A percentile compares a stretch with the other conserved stretches of the same genome.
These are phyloP conservation scores for Podospora anserina DNA, from an alignment of 495 filamentous ascomycete genomes.

Conservation along the genomic window DNA sequence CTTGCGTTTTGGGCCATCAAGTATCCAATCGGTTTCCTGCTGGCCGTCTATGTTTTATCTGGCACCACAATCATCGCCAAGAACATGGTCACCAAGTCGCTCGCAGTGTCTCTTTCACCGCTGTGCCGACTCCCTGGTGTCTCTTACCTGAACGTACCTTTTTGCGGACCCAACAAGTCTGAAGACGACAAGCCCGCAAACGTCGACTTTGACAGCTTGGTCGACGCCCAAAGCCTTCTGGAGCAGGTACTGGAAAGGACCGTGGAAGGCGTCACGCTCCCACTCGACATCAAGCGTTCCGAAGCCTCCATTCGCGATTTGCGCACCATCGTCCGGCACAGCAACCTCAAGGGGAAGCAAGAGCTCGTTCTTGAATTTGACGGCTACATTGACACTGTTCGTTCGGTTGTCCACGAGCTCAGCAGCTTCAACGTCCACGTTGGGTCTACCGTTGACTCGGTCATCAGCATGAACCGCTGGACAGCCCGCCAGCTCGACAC, in stretches of 20 bases:
- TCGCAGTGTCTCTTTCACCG: constrained; percentile 55
- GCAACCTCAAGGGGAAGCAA: constrained; percentile 45
- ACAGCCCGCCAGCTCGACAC: constrained; percentile 64
- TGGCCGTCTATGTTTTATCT: constrained; percentile 52
- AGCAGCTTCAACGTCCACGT: constrained; percentile 67
- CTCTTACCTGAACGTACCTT: constrained; percentile 55
- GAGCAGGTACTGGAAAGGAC: constrained; percentile 62
- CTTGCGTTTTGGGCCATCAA: constrained; percentile 51
- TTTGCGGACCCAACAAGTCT: constrained; percentile 47
- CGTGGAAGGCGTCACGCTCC: constrained; percentile 55
- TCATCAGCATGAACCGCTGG: constrained; percentile 58
- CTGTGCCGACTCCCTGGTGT: constrained; percentile 62
- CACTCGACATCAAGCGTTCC: constrained; percentile 66
- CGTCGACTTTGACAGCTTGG: constrained; percentile 33
- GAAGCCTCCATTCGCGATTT: constrained; percentile 72
- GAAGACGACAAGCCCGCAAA: constrained; percentile 8
- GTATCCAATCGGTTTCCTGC: constrained; percentile 51
- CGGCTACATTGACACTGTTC: constrained; percentile 60
- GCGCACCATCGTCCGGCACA: constrained; percentile 57
- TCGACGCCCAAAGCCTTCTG: constrained; percentile 62
- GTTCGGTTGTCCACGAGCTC: constrained; percentile 54
- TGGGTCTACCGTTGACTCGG: constrained; percentile 63
- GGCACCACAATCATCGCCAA: constrained; percentile 48
- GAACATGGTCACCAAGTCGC: constrained; percentile 49
- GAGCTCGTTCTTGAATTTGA: constrained; percentile 66